Evolutionary conservation across 805 yeast species (phyloP).

Genomic region (Saccharomycopsis oosterbeekiorum): DNA sequence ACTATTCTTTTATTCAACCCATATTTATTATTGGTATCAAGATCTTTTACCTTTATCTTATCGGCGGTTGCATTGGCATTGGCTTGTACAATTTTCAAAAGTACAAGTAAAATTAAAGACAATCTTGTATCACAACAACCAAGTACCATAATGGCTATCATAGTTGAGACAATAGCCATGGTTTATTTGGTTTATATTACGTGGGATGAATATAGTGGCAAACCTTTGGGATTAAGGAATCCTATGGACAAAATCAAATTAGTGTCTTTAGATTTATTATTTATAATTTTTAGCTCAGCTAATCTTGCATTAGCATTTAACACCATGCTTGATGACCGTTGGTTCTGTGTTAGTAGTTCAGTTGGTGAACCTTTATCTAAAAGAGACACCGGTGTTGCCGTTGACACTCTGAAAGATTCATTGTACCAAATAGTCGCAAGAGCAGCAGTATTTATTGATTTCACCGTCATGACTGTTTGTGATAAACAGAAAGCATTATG

Average conservation of each 20-base stretch:
- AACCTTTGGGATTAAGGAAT: slow-evolving; percentile 83
- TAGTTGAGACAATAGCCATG: slow-evolving; percentile 71
- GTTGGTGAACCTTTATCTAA: not conserved
- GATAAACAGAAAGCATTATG: slow-evolving; percentile 69
- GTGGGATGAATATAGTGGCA: slow-evolving; percentile 83
- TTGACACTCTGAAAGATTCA: slow-evolving; percentile 16
- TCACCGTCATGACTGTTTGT: slow-evolving; percentile 47
- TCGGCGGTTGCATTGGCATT: slow-evolving; percentile 63
- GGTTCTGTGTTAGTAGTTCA: slow-evolving; percentile 51
- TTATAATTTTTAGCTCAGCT: slow-evolving; percentile 84
- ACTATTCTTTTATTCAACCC: slow-evolving; percentile 64
- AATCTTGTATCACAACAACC: slow-evolving; percentile 58
- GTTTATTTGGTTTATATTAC: slow-evolving; percentile 74
- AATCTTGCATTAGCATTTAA: slow-evolving; percentile 79
- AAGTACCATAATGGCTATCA: slow-evolving; percentile 86
- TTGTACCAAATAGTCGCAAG: slow-evolving; percentile 22
- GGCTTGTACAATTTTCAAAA: slow-evolving; percentile 47
- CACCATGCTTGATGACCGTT: slow-evolving; percentile 65
- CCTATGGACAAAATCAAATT: slow-evolving; percentile 77
- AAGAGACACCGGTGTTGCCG: slow-evolving; percentile 18
- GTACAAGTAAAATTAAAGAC: slow-evolving; percentile 12
- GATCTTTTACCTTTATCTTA: slow-evolving; percentile 49
- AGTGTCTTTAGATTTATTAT: slow-evolving; percentile 71
- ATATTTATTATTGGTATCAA: slow-evolving; percentile 66
- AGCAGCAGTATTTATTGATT: slow-evolving; percentile 11